Percentiles rank a stretch among this genome's conserved stretches.
Evolutionary conservation across 140 eudicot species (phyloP).

Genomic region (Oenanthe javanica): DNA sequence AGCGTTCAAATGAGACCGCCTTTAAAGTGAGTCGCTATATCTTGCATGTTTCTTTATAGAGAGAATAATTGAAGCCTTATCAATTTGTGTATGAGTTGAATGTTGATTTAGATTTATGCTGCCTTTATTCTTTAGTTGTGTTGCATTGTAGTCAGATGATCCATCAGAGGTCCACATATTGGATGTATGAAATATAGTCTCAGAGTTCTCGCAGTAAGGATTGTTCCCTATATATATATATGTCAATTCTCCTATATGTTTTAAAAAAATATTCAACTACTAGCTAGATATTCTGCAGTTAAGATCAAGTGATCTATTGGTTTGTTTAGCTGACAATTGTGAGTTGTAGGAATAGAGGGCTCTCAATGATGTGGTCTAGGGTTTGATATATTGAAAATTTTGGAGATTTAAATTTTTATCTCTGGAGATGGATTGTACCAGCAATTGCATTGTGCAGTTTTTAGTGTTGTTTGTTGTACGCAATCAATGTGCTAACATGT

Average conservation of each 20-base stretch:
- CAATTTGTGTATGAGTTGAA: not conserved
- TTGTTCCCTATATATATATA: not conserved
- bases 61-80: not conserved
- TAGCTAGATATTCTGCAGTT: not conserved
- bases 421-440: not conserved
- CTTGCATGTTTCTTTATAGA: not conserved
- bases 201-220: not conserved
- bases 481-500: not conserved
- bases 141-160: no score
- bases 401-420: not conserved
- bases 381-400: not conserved
- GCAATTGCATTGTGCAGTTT: conserved; percentile 3
- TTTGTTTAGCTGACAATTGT: not conserved
- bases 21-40: not conserved
- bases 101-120: not conserved
- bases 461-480: not conserved
- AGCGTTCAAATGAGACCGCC: not conserved
- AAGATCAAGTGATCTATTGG: not conserved
- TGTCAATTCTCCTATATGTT: not conserved
- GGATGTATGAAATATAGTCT: not conserved
- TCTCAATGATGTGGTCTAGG: not conserved
- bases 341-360: not conserved
- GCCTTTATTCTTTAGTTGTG: not conserved
- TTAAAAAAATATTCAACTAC: not conserved
- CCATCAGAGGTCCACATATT: not conserved